Evolutionary conservation across 305 asterid species (phyloP).

Genomic region (Caryopteris hybrid): DNA sequence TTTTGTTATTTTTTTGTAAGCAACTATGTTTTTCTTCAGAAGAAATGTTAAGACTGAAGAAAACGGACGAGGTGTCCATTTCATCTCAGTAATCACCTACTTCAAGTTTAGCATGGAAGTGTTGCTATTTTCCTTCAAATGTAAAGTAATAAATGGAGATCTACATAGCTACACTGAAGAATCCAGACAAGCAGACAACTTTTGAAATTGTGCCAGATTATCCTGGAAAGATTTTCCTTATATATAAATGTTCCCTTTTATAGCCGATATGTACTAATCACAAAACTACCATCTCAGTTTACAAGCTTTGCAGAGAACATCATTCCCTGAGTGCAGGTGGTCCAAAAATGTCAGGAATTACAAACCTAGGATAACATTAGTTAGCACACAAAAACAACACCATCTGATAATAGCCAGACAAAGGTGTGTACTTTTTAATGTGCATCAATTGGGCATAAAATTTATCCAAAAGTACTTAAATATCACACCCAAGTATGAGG

Average conservation of each 20-base stretch:
- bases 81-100: neutral
- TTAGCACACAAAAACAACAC: neutral
- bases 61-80: neutral
- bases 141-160: neutral
- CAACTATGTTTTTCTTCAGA: no score
- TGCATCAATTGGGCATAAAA: neutral
- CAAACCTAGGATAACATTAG: neutral
- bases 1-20: neutral
- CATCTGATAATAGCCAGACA: neutral
- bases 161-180: neutral
- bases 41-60: no score
- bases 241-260: neutral
- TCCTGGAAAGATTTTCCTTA: neutral
- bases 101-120: neutral
- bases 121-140: neutral
- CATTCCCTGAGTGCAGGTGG: neutral
- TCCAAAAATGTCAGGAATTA: neutral
- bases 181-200: neutral
- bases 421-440: neutral
- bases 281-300: neutral
- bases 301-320: neutral
- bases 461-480: neutral
- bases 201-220: neutral
- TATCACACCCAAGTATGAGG: neutral
- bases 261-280: neutral